phyloP scores from a whole-genome alignment of 129 eudicot species.

The Flaveria ramosissima region DNA sequence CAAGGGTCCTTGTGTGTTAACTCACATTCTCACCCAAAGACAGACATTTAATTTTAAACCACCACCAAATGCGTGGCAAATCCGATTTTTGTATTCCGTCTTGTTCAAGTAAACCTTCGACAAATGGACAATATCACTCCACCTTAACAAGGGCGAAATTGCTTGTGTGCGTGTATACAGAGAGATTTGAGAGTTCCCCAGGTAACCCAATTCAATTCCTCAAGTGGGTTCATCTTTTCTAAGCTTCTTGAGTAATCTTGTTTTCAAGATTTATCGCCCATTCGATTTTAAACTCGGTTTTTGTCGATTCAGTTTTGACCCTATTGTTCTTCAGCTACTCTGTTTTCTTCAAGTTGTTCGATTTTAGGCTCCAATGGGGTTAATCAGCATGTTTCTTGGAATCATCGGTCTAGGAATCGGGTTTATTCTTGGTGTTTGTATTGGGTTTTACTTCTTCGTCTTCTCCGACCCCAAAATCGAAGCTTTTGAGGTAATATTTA shows the following conservation, averaged over 20 bases:
- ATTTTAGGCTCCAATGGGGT: conserved; percentile 45
- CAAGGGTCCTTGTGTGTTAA: too few species aligned
- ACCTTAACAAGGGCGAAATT: not conserved
- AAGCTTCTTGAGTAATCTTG: not conserved
- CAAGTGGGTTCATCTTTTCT: not conserved
- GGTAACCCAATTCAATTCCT: not conserved
- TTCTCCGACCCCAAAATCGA: conserved; percentile 57
- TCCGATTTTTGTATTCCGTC: not conserved
- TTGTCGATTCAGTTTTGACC: too few species aligned
- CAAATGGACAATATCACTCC: not conserved
- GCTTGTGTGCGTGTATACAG: not conserved
- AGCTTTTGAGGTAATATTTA: conserved; percentile 44
- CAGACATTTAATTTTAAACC: not conserved
- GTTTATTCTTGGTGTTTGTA: conserved; percentile 43
- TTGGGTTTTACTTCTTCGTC: conserved; percentile 76
- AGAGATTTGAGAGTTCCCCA: not conserved
- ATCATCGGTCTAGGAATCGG: conserved; percentile 65
- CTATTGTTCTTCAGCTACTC: not conserved
- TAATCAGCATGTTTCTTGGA: conserved; percentile 56
- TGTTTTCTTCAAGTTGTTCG: not conserved
- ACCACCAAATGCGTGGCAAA: conserved; percentile 2
- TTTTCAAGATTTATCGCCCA: not conserved
- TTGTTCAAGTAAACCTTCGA: not conserved
- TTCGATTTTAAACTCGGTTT: not conserved
- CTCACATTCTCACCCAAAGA: not conserved